Percentiles rank a stretch among this genome's conserved stretches.
Conservation (phyloP, 768 basidiomycete genomes). For the Serendipita sp. region DNA sequence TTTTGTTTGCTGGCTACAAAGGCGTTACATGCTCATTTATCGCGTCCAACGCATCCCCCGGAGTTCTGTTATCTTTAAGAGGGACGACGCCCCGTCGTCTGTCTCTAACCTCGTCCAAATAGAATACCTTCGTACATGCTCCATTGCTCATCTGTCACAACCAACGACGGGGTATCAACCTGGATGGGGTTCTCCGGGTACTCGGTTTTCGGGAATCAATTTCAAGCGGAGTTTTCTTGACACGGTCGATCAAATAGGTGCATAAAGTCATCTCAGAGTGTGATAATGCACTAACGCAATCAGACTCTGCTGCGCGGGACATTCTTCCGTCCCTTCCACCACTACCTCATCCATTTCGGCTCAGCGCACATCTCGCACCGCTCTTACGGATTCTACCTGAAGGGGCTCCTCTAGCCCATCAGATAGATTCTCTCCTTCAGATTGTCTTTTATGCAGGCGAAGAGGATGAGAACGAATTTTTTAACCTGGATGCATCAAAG, state of each 20-base stretch:
- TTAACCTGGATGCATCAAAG: conserved; percentile 54
- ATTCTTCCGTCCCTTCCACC: conserved; percentile 57
- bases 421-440: conserved; percentile 41
- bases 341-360: conserved; percentile 8
- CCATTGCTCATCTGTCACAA: conserved; percentile 53
- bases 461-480: conserved; percentile 46
- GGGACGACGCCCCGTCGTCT: not conserved
- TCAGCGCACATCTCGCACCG: conserved; percentile 54
- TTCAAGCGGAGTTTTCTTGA: conserved; percentile 57
- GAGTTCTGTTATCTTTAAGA: not conserved
- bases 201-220: conserved; percentile 39
- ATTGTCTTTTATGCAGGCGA: conserved; percentile 19
- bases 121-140: conserved; percentile 59
- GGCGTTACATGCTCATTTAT: not conserved
- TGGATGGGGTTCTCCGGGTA: conserved; percentile 64
- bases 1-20: not conserved
- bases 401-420: conserved; percentile 10
- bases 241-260: conserved; percentile 55
- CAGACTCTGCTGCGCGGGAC: conserved; percentile 52
- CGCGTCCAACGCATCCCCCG: not conserved
- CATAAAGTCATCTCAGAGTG: conserved; percentile 14
- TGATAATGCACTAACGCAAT: not conserved
- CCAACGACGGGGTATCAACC: conserved; percentile 49
- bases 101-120: not conserved
- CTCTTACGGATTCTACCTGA: conserved; percentile 56